Conservation (phyloP, 75 land plant species). For the Cupressus sempervirens region DNA sequence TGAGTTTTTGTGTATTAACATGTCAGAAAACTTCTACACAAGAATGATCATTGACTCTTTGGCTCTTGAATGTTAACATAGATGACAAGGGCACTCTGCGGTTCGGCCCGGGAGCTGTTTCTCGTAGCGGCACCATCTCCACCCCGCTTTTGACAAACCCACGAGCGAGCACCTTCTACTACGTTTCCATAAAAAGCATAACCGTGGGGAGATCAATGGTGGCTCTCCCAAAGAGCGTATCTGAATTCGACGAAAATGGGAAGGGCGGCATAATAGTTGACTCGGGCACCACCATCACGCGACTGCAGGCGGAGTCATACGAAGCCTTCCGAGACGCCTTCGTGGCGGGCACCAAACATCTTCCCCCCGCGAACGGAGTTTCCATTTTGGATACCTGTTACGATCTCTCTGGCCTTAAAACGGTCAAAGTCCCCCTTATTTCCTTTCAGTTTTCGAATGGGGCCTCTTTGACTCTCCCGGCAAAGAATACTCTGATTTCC, state of each 20-base stretch:
- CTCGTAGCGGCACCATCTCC: conserved; percentile 42
- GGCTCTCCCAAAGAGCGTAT: conserved; percentile 32
- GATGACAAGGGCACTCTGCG: conserved; percentile 26
- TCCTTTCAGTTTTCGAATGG: conserved; percentile 55
- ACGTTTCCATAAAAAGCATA: conserved; percentile 60
- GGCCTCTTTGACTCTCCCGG: conserved; percentile 35
- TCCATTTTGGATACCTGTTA: conserved; percentile 80
- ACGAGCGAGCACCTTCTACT: conserved; percentile 60
- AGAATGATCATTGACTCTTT: too few relatives aligned
- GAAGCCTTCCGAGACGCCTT: conserved; percentile 59
- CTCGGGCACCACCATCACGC: conserved; percentile 72
- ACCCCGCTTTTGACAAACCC: conserved; percentile 63
- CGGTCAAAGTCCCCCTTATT: conserved; percentile 62
- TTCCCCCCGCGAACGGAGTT: conserved; percentile 28
- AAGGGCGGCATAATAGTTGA: conserved; percentile 65
- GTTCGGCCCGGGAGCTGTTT: conserved; percentile 41
- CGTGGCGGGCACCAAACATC: conserved; percentile 24
- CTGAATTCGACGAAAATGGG: conserved; percentile 30
- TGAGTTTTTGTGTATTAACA: too few relatives aligned
- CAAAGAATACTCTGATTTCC: not conserved
- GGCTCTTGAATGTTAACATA: too few relatives aligned
- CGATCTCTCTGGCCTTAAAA: conserved; percentile 30
- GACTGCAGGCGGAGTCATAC: conserved; percentile 48
- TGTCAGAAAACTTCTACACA: too few relatives aligned
- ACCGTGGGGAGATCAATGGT: conserved; percentile 58